These are phyloP conservation scores for Euphorbia schlechtendalii DNA, from an alignment of 441 rosid genomes.

Conservation along the genomic window DNA sequence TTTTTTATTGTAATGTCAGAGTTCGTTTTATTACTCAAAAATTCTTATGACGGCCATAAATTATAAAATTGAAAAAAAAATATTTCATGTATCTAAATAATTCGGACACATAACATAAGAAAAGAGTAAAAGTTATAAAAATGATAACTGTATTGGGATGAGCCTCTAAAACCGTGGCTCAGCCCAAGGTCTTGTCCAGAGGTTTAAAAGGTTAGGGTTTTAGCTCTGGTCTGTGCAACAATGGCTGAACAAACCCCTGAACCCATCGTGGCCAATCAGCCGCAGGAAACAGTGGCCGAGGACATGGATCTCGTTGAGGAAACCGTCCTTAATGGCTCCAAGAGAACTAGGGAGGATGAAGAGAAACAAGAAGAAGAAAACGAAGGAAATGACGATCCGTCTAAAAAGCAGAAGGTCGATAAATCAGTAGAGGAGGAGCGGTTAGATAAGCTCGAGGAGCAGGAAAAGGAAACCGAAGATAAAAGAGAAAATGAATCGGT, in stretches of 20 bases:
- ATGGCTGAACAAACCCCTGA: conserved; percentile 54
- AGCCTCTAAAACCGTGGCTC: not conserved
- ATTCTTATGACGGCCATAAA: no score
- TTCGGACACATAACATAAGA: no score
- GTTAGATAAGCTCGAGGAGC: conserved; percentile 24
- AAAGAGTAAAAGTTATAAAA: no score
- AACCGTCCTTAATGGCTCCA: conserved; percentile 29
- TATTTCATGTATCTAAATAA: no score
- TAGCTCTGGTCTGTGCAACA: not conserved
- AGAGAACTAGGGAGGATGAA: conserved; percentile 57
- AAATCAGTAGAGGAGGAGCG: conserved; percentile 41
- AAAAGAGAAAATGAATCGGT: conserved; percentile 21
- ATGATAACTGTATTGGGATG: not conserved
- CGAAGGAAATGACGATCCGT: conserved; percentile 21
- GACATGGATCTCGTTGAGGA: conserved; percentile 53
- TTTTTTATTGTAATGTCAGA: no score
- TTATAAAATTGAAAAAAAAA: no score
- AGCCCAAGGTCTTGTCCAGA: not conserved
- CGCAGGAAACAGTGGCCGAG: conserved; percentile 22
- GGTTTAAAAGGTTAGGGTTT: conserved; percentile 12
- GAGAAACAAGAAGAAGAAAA: conserved; percentile 15
- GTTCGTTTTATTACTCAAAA: no score
- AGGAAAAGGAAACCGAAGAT: conserved; percentile 23
- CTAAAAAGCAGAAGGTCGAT: conserved; percentile 46
- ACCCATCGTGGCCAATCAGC: conserved; percentile 30